Evolutionary conservation across 2,329 filamentous ascomycete species (phyloP).

Genomic region (Hypocreales sp.): DNA sequence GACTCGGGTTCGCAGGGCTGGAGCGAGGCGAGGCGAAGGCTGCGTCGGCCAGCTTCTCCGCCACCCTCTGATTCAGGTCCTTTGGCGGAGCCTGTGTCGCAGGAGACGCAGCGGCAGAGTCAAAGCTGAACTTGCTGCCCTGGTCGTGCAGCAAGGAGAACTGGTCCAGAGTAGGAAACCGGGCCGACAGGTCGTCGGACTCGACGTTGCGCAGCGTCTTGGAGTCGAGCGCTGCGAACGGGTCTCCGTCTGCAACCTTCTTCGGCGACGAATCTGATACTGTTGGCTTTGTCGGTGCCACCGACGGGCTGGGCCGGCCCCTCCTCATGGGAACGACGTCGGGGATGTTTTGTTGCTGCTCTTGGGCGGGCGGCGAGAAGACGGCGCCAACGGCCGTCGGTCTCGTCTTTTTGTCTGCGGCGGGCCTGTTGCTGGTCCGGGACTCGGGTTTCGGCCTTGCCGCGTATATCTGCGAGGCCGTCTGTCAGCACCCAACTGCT

Average conservation of each 20-base stretch:
- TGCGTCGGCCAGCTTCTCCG: slow-evolving; percentile 69
- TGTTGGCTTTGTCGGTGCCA: slow-evolving; percentile 29
- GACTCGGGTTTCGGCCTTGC: slow-evolving; percentile 48
- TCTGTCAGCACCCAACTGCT: slow-evolving; percentile 5
- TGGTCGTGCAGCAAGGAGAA: slow-evolving; percentile 82
- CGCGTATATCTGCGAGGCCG: slow-evolving; percentile 49
- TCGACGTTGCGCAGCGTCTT: slow-evolving; percentile 29
- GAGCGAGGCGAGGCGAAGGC: slow-evolving; percentile 46
- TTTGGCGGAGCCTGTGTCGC: slow-evolving; percentile 31
- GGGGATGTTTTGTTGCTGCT: slow-evolving; percentile 59
- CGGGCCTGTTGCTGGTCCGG: slow-evolving; percentile 31
- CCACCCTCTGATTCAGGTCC: slow-evolving; percentile 46
- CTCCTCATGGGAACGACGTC: slow-evolving; percentile 90
- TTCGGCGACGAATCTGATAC: slow-evolving; percentile 37
- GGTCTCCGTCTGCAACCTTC: slow-evolving; percentile 57
- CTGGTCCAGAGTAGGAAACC: slow-evolving; percentile 84
- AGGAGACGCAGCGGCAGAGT: slow-evolving; percentile 33
- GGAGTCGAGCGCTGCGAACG: slow-evolving; percentile 79
- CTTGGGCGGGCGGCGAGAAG: slow-evolving; percentile 58
- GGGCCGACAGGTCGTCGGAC: slow-evolving; percentile 65
- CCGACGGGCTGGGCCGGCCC: slow-evolving; percentile 43
- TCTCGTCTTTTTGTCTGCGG: slow-evolving; percentile 38
- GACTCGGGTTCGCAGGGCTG: slow-evolving; percentile 6
- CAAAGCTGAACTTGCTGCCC: slow-evolving; percentile 73
- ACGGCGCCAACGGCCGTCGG: slow-evolving; percentile 56